Conservation (phyloP, 352 stramenopile genomes). For the Globisporangium nagaii region DNA sequence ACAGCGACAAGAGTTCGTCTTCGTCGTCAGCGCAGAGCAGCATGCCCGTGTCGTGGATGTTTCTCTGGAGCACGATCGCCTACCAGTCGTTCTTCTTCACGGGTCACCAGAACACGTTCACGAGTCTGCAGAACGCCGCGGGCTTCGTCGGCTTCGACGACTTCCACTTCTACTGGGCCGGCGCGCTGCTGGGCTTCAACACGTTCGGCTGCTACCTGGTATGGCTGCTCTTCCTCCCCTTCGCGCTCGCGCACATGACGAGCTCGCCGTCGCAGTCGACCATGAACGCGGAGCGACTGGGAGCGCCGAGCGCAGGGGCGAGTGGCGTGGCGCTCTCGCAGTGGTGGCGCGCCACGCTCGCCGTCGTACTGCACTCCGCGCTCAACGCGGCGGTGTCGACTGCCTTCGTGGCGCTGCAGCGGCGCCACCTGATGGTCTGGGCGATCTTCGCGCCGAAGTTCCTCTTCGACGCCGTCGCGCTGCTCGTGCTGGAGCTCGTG, state of each 20-base stretch:
- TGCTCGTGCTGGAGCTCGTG: constrained; percentile 48
- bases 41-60: constrained; percentile 26
- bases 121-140: constrained; percentile 86
- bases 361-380: constrained; percentile 39
- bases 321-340: background rate
- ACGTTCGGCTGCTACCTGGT: constrained; percentile 78
- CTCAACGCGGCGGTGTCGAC: constrained; percentile 67
- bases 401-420: constrained; percentile 79
- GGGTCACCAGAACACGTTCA: constrained; percentile 88
- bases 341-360: constrained; percentile 14
- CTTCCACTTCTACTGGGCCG: constrained; percentile 77
- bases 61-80: constrained; percentile 53
- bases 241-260: constrained; percentile 11
- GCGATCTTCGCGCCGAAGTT: constrained; percentile 91
- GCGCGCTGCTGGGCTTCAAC: constrained; percentile 79
- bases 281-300: background rate
- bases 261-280: background rate
- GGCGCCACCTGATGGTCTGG: constrained; percentile 91
- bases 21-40: background rate
- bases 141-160: constrained; percentile 86
- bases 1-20: background rate
- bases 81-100: constrained; percentile 84
- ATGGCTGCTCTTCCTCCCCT: constrained; percentile 30
- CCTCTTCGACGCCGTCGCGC: constrained; percentile 72
- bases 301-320: background rate